Conservation (phyloP, 495 filamentous ascomycete genomes). For the Neurospora intermedia region DNA sequence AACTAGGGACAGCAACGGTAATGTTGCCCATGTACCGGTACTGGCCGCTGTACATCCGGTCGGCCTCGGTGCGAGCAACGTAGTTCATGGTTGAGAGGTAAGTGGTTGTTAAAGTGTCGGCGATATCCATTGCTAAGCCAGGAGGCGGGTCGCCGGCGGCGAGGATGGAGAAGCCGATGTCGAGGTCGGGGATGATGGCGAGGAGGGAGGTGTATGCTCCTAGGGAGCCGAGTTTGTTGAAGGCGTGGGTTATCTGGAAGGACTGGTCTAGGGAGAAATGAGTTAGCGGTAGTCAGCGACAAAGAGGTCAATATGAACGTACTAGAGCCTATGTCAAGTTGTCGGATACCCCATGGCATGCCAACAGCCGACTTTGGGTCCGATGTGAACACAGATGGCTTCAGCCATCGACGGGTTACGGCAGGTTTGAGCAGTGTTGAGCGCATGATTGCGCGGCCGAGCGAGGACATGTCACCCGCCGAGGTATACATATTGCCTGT, state of each 20-base stretch:
- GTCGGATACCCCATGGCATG: constrained; percentile 48
- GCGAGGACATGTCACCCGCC: constrained; percentile 34
- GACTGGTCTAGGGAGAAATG: constrained; percentile 7
- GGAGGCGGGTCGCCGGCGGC: constrained; percentile 31
- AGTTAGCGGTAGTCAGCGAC: neutral
- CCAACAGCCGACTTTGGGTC: constrained; percentile 35
- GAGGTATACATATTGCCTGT: constrained; percentile 49
- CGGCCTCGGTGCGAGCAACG: constrained; percentile 27
- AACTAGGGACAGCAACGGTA: neutral
- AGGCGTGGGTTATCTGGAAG: constrained; percentile 33
- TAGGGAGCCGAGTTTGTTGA: constrained; percentile 45
- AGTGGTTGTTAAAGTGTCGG: constrained; percentile 24
- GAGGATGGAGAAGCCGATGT: constrained; percentile 42
- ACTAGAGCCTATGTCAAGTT: constrained; percentile 8
- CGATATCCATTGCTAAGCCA: constrained; percentile 22
- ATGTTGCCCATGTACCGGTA: constrained; percentile 17
- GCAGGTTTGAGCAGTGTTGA: constrained; percentile 35
- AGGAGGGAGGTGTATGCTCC: constrained; percentile 36
- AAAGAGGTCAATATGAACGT: no score
- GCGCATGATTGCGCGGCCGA: constrained; percentile 44
- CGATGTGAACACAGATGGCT: constrained; percentile 40
- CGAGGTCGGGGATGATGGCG: constrained; percentile 43
- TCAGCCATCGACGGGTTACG: constrained; percentile 46
- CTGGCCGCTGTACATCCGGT: constrained; percentile 22
- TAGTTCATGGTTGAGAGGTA: constrained; percentile 27